phyloP scores from a whole-genome alignment of 163 green algal species.

The Chlamydomonas reinhardtii region DNA sequence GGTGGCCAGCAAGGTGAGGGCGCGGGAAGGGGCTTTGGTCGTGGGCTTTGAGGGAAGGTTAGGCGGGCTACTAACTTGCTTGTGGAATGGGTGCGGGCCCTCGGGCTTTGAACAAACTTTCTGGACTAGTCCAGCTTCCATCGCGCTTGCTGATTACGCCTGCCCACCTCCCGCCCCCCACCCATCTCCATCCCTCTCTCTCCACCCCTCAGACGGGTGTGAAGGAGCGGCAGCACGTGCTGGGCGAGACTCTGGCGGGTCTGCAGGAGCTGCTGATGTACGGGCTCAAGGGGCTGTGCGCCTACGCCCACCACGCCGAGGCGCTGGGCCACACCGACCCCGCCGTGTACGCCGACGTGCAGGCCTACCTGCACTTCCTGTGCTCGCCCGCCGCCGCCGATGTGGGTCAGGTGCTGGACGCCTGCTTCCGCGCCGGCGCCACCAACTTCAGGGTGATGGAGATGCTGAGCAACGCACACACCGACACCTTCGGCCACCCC shows the following conservation, averaged over 20 bases:
- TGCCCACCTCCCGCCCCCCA: not conserved
- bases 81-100: too few species aligned
- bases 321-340: constrained; percentile 64
- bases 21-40: not conserved
- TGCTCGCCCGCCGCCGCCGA: constrained; percentile 50
- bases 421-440: constrained; percentile 53
- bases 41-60: too few species aligned
- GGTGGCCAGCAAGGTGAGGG: constrained; percentile 9
- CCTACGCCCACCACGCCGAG: constrained; percentile 82
- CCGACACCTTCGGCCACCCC: constrained; percentile 68
- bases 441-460: constrained; percentile 75
- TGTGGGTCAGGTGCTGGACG: constrained; percentile 41
- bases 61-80: too few species aligned
- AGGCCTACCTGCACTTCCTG: constrained; percentile 10
- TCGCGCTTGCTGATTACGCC: too few species aligned
- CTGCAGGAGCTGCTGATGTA: constrained; percentile 84
- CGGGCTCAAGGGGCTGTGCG: constrained; percentile 69
- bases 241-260: constrained; percentile 75
- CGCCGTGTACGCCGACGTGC: constrained; percentile 67
- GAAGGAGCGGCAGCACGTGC: constrained; percentile 53
- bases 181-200: too few species aligned
- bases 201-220: constrained; percentile 52
- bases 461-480: constrained; percentile 75
- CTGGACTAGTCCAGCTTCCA: too few species aligned
- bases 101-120: too few species aligned